Conservation (phyloP, 176 grass and related monocot species). For the Saccharum officinarum region DNA sequence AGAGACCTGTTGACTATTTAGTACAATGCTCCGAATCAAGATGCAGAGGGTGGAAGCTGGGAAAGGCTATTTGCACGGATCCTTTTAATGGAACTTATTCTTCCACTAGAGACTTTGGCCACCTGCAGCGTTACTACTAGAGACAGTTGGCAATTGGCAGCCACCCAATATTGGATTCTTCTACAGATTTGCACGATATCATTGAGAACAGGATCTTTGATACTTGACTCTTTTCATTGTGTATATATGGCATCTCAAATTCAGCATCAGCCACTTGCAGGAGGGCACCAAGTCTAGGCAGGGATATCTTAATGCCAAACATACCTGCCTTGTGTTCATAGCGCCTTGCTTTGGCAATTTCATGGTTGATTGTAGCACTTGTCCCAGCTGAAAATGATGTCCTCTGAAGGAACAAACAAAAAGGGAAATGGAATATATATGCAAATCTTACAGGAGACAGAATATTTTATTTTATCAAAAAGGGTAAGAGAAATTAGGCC, state of each 20-base stretch:
- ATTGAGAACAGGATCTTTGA: neutral
- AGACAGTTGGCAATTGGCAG: slow-evolving; percentile 15
- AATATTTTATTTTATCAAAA: neutral
- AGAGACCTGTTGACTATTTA: neutral
- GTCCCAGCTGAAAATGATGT: slow-evolving; percentile 25
- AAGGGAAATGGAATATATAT: slow-evolving; percentile 35
- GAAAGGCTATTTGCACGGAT: slow-evolving; percentile 8
- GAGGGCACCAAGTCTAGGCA: neutral
- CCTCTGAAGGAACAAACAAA: neutral
- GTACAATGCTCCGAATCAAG: neutral
- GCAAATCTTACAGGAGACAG: slow-evolving; percentile 27
- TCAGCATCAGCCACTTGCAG: slow-evolving; percentile 1
- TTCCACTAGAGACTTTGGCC: slow-evolving; percentile 10
- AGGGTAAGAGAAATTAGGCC: neutral
- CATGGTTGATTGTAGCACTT: neutral
- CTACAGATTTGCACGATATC: slow-evolving; percentile 2
- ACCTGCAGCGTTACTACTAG: neutral
- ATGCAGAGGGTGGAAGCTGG: neutral
- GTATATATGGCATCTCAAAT: neutral
- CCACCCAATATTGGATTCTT: neutral
- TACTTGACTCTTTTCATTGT: slow-evolving; percentile 1
- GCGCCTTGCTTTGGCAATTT: neutral
- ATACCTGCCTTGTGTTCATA: neutral
- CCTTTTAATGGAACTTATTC: slow-evolving; percentile 30
- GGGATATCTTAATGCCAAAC: slow-evolving; percentile 26